phyloP scores from a whole-genome alignment of 2,329 filamentous ascomycete genomes.

The Pyricularia pennisetigena region DNA sequence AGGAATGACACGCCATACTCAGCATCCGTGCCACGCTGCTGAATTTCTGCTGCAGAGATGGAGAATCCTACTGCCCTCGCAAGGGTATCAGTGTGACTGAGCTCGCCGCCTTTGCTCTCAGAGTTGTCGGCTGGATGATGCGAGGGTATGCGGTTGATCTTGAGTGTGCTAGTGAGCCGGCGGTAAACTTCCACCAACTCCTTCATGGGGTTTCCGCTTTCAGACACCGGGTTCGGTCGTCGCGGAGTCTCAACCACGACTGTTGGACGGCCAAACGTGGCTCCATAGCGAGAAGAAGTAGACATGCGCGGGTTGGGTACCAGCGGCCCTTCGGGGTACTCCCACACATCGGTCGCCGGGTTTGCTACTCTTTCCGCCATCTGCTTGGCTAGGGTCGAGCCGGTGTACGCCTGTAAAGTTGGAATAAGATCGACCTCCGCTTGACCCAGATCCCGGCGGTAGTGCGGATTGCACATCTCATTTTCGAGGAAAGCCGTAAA shows the following conservation, averaged over 20 bases:
- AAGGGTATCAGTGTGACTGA: conserved; percentile 48
- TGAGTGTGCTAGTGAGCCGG: conserved; percentile 48
- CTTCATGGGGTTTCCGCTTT: conserved; percentile 21
- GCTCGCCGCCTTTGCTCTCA: conserved; percentile 26
- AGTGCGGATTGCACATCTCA: conserved; percentile 24
- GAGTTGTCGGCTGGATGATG: conserved; percentile 21
- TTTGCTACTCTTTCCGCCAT: conserved; percentile 27
- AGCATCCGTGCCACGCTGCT: conserved; percentile 74
- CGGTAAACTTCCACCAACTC: conserved; percentile 53
- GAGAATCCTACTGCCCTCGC: conserved; percentile 67
- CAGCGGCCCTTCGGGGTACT: conserved; percentile 16
- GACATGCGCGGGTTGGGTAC: conserved; percentile 2
- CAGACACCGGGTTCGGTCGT: neutral
- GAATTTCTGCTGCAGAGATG: conserved; percentile 82
- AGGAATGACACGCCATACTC: conserved; percentile 66
- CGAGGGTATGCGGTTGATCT: conserved; percentile 40
- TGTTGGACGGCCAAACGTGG: conserved; percentile 5
- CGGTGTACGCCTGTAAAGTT: conserved; percentile 28
- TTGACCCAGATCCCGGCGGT: neutral
- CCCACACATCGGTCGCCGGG: conserved; percentile 31
- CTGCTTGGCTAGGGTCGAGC: conserved; percentile 25
- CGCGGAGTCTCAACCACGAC: neutral
- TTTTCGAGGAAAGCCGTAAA: conserved; percentile 63
- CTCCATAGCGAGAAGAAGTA: neutral
- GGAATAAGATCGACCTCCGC: conserved; percentile 18